Conservation (phyloP, 768 basidiomycete species). For the Leccinum aurantiacum region DNA sequence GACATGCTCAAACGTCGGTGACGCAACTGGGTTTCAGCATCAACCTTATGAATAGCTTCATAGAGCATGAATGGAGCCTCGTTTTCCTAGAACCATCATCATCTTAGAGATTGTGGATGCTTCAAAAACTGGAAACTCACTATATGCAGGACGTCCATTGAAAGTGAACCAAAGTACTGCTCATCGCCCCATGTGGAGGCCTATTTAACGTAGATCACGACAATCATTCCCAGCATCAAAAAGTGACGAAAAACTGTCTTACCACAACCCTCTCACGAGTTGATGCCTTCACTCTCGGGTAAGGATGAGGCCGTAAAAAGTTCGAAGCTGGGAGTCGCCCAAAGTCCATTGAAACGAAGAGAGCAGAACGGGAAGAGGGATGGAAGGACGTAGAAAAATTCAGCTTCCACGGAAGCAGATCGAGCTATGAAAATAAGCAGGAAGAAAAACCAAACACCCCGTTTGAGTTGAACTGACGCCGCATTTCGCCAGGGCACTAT, state of each 20-base stretch:
- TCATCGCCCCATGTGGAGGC: background rate
- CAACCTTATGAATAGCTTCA: constrained; percentile 10
- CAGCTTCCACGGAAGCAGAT: constrained; percentile 1
- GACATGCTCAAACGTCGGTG: constrained; percentile 20
- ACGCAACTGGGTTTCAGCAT: constrained; percentile 1
- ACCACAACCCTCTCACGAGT: constrained; percentile 27
- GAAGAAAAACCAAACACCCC: constrained; percentile 6
- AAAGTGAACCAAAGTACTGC: background rate
- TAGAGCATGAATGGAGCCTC: background rate
- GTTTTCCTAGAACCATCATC: constrained; percentile 12
- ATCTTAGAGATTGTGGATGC: background rate
- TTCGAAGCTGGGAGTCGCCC: constrained; percentile 24
- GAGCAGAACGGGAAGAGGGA: background rate
- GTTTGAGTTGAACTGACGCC: constrained; percentile 21
- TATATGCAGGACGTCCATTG: background rate
- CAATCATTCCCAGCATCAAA: constrained; percentile 7
- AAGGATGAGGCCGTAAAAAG: constrained; percentile 29
- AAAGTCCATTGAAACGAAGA: constrained; percentile 17
- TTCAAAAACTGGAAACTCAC: constrained; percentile 7
- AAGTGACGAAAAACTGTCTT: constrained; percentile 1
- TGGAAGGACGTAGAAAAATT: background rate
- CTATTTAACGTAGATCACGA: constrained; percentile 11
- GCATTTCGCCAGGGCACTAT: constrained; percentile 23
- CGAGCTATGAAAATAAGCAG: constrained; percentile 2
- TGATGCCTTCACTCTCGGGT: constrained; percentile 25